Percentiles rank a stretch among this genome's conserved stretches.
phyloP scores from a whole-genome alignment of 75 land plant genomes.

The Larix kaempferi region DNA sequence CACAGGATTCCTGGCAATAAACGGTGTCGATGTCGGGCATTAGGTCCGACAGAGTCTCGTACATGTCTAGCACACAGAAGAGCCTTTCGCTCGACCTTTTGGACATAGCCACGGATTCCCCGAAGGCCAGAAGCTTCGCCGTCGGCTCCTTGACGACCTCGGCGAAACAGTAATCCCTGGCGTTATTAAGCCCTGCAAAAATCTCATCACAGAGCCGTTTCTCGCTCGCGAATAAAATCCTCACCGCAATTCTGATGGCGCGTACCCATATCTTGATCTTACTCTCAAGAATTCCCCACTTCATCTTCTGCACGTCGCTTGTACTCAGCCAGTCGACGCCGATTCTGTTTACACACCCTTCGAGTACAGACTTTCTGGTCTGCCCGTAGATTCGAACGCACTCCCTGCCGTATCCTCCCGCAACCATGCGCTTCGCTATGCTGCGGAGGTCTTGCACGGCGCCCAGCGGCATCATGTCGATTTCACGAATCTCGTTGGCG shows the following conservation, averaged over 20 bases:
- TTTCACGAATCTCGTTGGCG: background rate
- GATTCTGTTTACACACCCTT: slow-evolving; percentile 26
- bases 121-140: slow-evolving; percentile 38
- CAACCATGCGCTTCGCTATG: slow-evolving; percentile 34
- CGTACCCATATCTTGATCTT: slow-evolving; percentile 39
- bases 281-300: slow-evolving; percentile 33
- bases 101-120: slow-evolving; percentile 38
- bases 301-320: slow-evolving; percentile 31
- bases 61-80: slow-evolving; percentile 54
- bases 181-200: slow-evolving; percentile 20
- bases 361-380: slow-evolving; percentile 19
- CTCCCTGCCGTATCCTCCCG: slow-evolving; percentile 29
- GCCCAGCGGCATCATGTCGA: slow-evolving; percentile 5
- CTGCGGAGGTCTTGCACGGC: slow-evolving; percentile 16
- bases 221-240: slow-evolving; percentile 38
- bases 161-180: slow-evolving; percentile 49
- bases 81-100: slow-evolving; percentile 46
- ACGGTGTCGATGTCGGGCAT: slow-evolving; percentile 48
- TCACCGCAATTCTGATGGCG: slow-evolving; percentile 28
- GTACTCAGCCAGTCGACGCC: slow-evolving; percentile 22
- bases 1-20: slow-evolving; percentile 32
- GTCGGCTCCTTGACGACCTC: slow-evolving; percentile 54
- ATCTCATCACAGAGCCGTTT: slow-evolving; percentile 66
- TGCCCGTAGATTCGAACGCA: slow-evolving; percentile 26
- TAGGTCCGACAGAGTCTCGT: slow-evolving; percentile 43